Conservation (phyloP, 129 eudicot species). For the Scalesia atractyloides region DNA sequence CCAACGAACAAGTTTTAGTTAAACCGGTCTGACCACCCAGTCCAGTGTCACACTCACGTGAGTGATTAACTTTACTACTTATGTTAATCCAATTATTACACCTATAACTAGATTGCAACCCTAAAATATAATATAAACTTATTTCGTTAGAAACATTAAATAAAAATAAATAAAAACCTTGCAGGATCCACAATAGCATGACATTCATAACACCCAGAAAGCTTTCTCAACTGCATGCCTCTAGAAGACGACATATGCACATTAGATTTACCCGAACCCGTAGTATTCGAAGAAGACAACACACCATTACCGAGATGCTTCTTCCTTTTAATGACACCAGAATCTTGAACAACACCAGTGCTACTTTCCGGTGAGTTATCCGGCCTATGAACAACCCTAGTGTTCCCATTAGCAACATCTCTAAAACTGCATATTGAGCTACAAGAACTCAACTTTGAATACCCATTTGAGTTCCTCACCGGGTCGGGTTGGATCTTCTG, state of each 20-base stretch:
- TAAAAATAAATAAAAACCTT: too few relatives aligned
- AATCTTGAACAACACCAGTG: conserved; percentile 60
- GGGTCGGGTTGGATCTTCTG: conserved; percentile 53
- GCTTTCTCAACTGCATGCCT: conserved; percentile 89
- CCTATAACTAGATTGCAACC: too few relatives aligned
- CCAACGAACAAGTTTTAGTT: too few relatives aligned
- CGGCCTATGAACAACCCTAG: conserved; percentile 77
- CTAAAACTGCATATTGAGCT: conserved; percentile 69
- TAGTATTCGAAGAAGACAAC: conserved; percentile 21
- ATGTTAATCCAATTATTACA: too few relatives aligned
- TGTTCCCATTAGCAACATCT: conserved; percentile 77
- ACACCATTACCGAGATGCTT: conserved; percentile 18
- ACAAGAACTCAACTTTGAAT: conserved; percentile 57
- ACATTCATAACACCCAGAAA: conserved; percentile 93
- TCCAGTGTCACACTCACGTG: too few relatives aligned
- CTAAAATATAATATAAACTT: too few relatives aligned
- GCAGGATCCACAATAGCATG: conserved; percentile 80
- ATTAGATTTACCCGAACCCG: conserved; percentile 60
- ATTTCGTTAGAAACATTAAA: too few relatives aligned
- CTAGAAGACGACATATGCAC: conserved; percentile 46
- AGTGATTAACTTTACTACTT: too few relatives aligned
- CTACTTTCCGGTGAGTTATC: conserved; percentile 87
- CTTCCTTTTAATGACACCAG: conserved; percentile 49
- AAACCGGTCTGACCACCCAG: too few relatives aligned
- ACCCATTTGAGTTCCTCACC: conserved; percentile 24